A percentile compares a stretch with the other conserved stretches of the same genome.
These are phyloP conservation scores for Talaromyces proteolyticus DNA, from an alignment of 495 filamentous ascomycete species.

Conservation along the genomic window DNA sequence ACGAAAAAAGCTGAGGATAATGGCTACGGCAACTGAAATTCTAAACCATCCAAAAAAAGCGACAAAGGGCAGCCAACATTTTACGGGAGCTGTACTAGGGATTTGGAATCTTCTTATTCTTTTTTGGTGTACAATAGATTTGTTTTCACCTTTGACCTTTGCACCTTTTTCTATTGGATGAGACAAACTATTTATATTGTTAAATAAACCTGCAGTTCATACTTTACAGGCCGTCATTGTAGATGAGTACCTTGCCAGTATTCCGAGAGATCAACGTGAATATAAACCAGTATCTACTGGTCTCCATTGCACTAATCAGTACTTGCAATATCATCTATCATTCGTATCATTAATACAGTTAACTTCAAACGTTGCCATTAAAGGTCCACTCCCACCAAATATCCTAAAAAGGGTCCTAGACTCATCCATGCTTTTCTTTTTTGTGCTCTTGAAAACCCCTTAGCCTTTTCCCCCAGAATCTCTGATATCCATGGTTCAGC, in stretches of 20 bases:
- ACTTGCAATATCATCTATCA: too few relatives aligned
- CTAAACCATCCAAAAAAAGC: not conserved
- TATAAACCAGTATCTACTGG: not conserved
- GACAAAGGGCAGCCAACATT: not conserved
- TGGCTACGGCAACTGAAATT: not conserved
- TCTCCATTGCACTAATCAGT: too few relatives aligned
- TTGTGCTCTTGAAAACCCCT: not conserved
- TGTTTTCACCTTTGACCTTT: not conserved
- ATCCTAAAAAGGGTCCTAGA: constrained; percentile 2
- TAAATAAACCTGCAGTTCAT: not conserved
- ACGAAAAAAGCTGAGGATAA: not conserved
- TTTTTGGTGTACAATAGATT: not conserved
- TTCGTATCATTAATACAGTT: too few relatives aligned
- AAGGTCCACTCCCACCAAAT: constrained; percentile 2
- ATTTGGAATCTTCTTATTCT: not conserved
- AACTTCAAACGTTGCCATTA: not conserved
- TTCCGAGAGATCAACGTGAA: not conserved
- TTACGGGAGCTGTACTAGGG: not conserved
- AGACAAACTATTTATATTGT: not conserved
- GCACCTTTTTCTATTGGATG: not conserved
- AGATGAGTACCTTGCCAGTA: not conserved
- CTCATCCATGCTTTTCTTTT: constrained; percentile 6
- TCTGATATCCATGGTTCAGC: constrained; percentile 3
- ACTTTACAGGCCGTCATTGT: not conserved
- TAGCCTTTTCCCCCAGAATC: not conserved